A percentile compares a stretch with the other conserved stretches of the same genome.
Evolutionary conservation across 768 basidiomycete species (phyloP).

Genomic region (Russula foetens): DNA sequence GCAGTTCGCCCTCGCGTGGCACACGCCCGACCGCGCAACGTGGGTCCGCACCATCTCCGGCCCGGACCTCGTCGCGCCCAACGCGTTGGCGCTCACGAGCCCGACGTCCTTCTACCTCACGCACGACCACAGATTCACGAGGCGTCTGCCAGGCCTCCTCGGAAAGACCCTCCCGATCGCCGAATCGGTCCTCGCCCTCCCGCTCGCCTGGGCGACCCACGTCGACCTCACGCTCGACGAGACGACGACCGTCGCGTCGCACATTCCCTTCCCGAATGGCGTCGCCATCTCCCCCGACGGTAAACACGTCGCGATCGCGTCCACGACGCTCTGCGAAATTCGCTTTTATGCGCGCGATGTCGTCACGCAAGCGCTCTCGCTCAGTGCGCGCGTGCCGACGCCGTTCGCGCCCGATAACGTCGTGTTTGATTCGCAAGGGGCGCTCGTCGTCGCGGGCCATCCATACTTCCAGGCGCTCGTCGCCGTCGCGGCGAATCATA

Average conservation of each 20-base stretch:
- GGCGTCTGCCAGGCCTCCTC: constrained; percentile 44
- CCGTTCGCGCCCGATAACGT: constrained; percentile 63
- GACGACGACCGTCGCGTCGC: constrained; percentile 28
- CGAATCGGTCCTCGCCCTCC: constrained; percentile 50
- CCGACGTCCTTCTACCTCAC: constrained; percentile 63
- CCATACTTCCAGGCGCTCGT: constrained; percentile 50
- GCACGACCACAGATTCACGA: constrained; percentile 64
- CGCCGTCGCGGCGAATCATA: constrained; percentile 37
- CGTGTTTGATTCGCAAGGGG: constrained; percentile 38
- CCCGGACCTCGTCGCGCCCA: constrained; percentile 54
- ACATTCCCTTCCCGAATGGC: constrained; percentile 64
- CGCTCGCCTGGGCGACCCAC: constrained; percentile 52
- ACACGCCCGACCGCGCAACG: constrained; percentile 34
- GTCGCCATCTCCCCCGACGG: constrained; percentile 46
- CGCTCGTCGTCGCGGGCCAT: constrained; percentile 56
- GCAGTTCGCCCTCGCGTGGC: constrained; percentile 50
- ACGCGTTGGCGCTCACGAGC: constrained; percentile 56
- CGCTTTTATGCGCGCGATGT: constrained; percentile 44
- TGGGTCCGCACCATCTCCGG: constrained; percentile 56
- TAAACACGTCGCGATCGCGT: constrained; percentile 46
- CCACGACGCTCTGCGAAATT: constrained; percentile 41
- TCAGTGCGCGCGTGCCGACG: constrained; percentile 33
- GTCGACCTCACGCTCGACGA: constrained; percentile 33
- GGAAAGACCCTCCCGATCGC: constrained; percentile 43
- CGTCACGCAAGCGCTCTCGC: constrained; percentile 36